Conservation (phyloP, 257 asterid species). For the Haberlea rhodopensis region DNA sequence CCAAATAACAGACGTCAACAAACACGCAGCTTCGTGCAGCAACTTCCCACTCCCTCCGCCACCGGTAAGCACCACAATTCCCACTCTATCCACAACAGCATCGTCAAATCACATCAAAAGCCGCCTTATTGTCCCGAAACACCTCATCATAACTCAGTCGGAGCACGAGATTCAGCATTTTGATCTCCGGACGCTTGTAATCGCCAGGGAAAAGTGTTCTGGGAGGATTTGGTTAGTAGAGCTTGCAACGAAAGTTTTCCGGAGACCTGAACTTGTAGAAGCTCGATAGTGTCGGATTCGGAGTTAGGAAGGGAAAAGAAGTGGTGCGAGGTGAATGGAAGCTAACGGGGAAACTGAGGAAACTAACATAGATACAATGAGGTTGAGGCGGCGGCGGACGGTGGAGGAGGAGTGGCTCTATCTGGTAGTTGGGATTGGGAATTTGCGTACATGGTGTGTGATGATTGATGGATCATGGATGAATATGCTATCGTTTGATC, state of each 20-base stretch:
- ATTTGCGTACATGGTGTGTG: too few relatives aligned
- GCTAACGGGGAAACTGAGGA: constrained; percentile 36
- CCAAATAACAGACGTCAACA: constrained; percentile 67
- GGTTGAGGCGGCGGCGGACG: constrained; percentile 17
- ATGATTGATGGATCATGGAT: too few relatives aligned
- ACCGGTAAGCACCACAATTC: constrained; percentile 71
- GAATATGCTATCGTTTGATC: too few relatives aligned
- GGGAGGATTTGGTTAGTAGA: constrained; percentile 43
- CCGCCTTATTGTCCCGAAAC: too few relatives aligned
- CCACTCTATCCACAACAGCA: constrained; percentile 63
- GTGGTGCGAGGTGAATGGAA: constrained; percentile 31
- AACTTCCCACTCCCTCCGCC: constrained; percentile 61
- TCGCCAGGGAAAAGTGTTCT: too few relatives aligned
- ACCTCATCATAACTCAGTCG: constrained; percentile 56
- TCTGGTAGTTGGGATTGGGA: too few relatives aligned
- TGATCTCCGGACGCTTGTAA: too few relatives aligned
- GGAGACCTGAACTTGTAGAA: constrained; percentile 22
- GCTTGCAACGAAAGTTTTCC: constrained; percentile 25
- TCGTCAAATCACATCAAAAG: too few relatives aligned
- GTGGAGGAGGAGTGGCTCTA: not conserved
- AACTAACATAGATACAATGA: constrained; percentile 38
- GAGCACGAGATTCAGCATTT: constrained; percentile 64
- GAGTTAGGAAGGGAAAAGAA: constrained; percentile 32
- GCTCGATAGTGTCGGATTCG: constrained; percentile 19
- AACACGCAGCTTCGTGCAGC: constrained; percentile 78